Evolutionary conservation across 371 early-diverging fungal genomes (phyloP).

Genomic region (Blakeslea trispora): DNA sequence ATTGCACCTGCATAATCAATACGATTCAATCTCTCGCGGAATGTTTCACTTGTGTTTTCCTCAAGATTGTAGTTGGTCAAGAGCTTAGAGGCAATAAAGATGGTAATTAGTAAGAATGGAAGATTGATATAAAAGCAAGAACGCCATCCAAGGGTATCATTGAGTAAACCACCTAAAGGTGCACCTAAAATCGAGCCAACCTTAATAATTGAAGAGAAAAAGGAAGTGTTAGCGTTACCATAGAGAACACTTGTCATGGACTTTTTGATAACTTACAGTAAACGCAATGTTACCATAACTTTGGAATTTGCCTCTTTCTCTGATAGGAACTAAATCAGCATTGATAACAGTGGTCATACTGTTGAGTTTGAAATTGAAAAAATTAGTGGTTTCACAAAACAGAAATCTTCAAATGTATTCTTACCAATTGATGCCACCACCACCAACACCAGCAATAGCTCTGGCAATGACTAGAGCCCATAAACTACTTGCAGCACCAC

Average conservation of each 20-base stretch:
- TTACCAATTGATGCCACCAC: conserved; percentile 52
- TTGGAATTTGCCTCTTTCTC: conserved; percentile 54
- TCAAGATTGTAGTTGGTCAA: conserved; percentile 41
- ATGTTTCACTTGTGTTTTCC: conserved; percentile 20
- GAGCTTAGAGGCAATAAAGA: conserved; percentile 21
- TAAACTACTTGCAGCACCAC: conserved; percentile 55
- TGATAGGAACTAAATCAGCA: conserved; percentile 50
- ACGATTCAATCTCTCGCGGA: conserved; percentile 39
- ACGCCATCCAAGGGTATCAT: conserved; percentile 60
- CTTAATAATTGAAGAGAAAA: too few relatives aligned
- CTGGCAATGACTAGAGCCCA: conserved; percentile 71
- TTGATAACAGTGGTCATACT: conserved; percentile 44
- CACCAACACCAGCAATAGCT: conserved; percentile 77
- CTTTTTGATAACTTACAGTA: conserved; percentile 24
- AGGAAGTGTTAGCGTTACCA: background rate
- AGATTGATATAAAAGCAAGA: conserved; percentile 82
- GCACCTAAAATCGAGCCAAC: conserved; percentile 38
- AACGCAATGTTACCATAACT: conserved; percentile 50
- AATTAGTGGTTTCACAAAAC: background rate
- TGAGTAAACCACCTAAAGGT: conserved; percentile 56
- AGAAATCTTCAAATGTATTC: background rate
- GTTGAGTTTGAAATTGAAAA: background rate
- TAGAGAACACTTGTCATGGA: conserved; percentile 2
- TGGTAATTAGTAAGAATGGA: conserved; percentile 59
- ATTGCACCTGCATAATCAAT: conserved; percentile 66